Percentiles rank a stretch among this genome's conserved stretches.
Conservation (phyloP, 345 rosid genomes). For the Eucalyptus coolabah region DNA sequence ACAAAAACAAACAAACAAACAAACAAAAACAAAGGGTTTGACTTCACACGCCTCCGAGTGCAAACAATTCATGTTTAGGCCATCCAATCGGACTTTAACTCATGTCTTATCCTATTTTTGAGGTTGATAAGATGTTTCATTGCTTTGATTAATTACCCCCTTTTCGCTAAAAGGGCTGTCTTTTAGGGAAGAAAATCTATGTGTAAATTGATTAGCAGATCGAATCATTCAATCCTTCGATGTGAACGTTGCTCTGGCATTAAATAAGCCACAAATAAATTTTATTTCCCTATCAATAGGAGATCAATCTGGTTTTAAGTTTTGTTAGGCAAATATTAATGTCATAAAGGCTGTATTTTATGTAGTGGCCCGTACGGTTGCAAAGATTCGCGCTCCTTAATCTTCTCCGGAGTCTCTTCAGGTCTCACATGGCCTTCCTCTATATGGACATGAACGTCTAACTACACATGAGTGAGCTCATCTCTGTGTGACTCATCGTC, state of each 20-base stretch:
- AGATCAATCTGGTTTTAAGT: not conserved
- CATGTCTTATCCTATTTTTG: not conserved
- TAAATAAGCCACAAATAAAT: not conserved
- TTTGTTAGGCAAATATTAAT: not conserved
- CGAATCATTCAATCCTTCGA: not conserved
- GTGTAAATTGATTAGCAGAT: not conserved
- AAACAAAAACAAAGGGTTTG: too few species aligned
- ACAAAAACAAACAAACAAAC: too few species aligned
- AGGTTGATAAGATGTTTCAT: not conserved
- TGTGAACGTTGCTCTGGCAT: not conserved
- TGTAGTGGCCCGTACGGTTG: not conserved
- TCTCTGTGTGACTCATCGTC: not conserved
- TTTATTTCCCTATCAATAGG: not conserved
- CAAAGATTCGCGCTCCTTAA: not conserved
- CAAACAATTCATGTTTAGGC: not conserved
- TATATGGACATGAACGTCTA: not conserved
- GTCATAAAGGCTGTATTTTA: not conserved
- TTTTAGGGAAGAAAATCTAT: not conserved
- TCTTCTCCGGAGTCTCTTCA: not conserved
- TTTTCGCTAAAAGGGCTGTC: not conserved
- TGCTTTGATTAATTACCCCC: not conserved
- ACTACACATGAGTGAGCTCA: not conserved
- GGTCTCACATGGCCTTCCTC: not conserved
- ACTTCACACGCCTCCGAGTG: not conserved
- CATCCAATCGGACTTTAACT: not conserved